These are phyloP conservation scores for Diaporthe velutina DNA, from an alignment of 2,329 filamentous ascomycete genomes.

Conservation along the genomic window DNA sequence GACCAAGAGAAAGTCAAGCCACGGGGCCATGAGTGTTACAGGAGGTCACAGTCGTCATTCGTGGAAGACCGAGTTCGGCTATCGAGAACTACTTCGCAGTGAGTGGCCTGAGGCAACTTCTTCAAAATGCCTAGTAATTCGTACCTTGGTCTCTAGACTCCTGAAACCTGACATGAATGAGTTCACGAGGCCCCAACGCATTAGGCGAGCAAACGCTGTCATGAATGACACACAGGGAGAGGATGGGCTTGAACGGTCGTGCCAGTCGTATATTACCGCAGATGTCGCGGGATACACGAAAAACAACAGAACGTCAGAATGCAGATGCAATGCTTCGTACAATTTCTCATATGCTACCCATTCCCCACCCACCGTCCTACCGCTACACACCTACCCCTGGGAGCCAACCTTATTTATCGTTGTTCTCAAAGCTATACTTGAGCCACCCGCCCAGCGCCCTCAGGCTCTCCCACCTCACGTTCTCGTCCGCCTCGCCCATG, in stretches of 20 bases:
- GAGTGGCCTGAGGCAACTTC: no score
- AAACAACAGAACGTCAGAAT: background rate
- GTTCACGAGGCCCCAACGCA: no score
- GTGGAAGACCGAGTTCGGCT: background rate
- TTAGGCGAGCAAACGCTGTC: background rate
- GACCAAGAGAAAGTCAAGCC: background rate
- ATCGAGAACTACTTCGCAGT: background rate
- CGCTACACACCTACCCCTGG: background rate
- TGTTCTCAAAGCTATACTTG: conserved; percentile 72
- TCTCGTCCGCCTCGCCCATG: conserved; percentile 91
- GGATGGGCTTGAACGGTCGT: background rate
- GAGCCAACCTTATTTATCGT: conserved; percentile 37
- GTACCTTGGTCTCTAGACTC: no score
- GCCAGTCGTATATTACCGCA: background rate
- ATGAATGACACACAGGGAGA: background rate
- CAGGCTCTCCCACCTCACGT: conserved; percentile 92
- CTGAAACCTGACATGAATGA: background rate
- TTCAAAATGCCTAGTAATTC: background rate
- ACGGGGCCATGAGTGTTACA: background rate
- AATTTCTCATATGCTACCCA: conserved; percentile 30
- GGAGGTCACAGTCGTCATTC: background rate
- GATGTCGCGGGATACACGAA: background rate
- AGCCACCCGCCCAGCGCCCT: conserved; percentile 79
- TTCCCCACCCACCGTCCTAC: background rate
- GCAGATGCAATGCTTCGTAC: conserved; percentile 39